A percentile compares a stretch with the other conserved stretches of the same genome.
Conservation (phyloP, 495 filamentous ascomycete species). For the Penicillium parvum region DNA sequence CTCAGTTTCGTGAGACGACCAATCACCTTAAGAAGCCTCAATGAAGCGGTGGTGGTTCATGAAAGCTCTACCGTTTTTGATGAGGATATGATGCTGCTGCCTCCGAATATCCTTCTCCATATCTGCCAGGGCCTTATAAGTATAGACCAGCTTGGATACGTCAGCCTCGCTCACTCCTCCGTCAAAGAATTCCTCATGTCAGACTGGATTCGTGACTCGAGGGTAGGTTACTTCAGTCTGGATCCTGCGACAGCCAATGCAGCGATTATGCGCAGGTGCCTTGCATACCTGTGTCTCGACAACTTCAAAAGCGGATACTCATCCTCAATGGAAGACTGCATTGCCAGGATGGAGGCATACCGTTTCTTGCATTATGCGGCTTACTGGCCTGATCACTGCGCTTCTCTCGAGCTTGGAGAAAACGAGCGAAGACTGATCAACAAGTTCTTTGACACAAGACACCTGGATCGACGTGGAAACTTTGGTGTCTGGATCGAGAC, state of each 20-base stretch:
- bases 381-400: constrained; percentile 15
- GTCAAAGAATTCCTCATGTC: constrained; percentile 22
- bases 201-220: constrained; percentile 18
- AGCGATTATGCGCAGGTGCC: constrained; percentile 17
- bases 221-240: constrained; percentile 16
- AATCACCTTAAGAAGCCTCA: constrained; percentile 10
- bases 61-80: constrained; percentile 13
- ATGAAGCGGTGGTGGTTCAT: constrained; percentile 15
- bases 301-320: constrained; percentile 18
- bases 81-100: constrained; percentile 24
- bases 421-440: constrained; percentile 5
- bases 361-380: constrained; percentile 15
- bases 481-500: constrained; percentile 19
- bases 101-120: constrained; percentile 17
- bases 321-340: neutral
- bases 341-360: neutral
- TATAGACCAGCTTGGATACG: constrained; percentile 7
- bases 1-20: constrained; percentile 12
- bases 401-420: constrained; percentile 3
- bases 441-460: constrained; percentile 12
- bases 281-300: constrained; percentile 19
- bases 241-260: constrained; percentile 11
- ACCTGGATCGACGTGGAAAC: constrained; percentile 14
- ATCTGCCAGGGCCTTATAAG: constrained; percentile 22
- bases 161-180: constrained; percentile 19